phyloP scores from a whole-genome alignment of 768 basidiomycete species.

The Steccherinum ochraceum region DNA sequence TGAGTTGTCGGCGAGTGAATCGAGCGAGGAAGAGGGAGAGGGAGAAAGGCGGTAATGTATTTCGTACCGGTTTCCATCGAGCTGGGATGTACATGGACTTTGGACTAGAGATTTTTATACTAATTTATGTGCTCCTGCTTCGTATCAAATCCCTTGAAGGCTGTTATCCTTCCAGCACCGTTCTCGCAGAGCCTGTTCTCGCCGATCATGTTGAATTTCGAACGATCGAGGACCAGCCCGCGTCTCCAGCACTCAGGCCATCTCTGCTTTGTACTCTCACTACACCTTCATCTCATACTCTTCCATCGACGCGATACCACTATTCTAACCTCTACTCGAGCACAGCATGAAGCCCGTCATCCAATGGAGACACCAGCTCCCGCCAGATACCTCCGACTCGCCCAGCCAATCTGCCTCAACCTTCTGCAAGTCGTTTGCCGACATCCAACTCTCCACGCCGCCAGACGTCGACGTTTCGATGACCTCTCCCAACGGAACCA shows the following conservation, averaged over 20 bases:
- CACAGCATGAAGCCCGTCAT: neutral
- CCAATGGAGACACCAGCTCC: neutral
- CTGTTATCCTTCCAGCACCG: too few relatives aligned
- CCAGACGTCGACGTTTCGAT: neutral
- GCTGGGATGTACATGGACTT: neutral
- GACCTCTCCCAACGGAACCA: neutral
- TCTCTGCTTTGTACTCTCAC: neutral
- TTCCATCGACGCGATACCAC: neutral
- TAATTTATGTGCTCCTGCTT: too few relatives aligned
- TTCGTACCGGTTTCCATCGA: neutral
- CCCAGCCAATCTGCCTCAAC: too few relatives aligned
- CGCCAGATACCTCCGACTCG: neutral
- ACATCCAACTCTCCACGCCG: neutral
- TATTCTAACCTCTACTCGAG: neutral
- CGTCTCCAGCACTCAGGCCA: too few relatives aligned
- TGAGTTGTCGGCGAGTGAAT: constrained; percentile 35
- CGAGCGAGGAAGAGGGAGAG: constrained; percentile 22
- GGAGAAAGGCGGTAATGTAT: neutral
- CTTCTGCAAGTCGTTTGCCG: neutral
- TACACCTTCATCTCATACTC: neutral
- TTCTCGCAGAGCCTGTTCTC: too few relatives aligned
- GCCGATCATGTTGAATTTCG: too few relatives aligned
- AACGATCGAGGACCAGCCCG: too few relatives aligned
- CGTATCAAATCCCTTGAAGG: too few relatives aligned
- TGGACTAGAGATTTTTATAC: too few relatives aligned